A percentile compares a stretch with the other conserved stretches of the same genome.
Conservation (phyloP, 352 stramenopile species). For the Globisporangium nodosum region DNA sequence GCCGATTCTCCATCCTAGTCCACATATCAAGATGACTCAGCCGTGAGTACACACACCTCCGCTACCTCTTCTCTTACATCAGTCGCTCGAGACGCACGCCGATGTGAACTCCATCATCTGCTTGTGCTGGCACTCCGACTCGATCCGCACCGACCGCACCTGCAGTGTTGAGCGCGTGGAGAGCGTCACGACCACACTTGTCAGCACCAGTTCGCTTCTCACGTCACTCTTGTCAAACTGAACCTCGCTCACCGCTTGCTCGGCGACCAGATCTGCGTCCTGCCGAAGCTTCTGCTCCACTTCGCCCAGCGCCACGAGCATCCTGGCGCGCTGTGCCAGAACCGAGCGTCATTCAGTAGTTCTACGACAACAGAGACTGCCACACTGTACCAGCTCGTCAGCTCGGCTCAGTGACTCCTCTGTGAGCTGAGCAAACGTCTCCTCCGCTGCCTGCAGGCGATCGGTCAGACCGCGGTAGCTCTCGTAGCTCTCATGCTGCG, state of each 20-base stretch:
- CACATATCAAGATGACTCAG: background rate
- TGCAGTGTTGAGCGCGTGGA: background rate
- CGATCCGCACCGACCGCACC: constrained; percentile 19
- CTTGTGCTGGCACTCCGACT: constrained; percentile 15
- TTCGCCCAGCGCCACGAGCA: constrained; percentile 28
- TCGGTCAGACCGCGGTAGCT: constrained; percentile 23
- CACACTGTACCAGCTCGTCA: constrained; percentile 41
- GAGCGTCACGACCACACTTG: background rate
- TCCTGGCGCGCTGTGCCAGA: constrained; percentile 18
- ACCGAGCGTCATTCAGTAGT: background rate
- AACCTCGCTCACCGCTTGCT: constrained; percentile 23
- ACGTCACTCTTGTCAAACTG: background rate
- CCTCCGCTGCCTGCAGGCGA: constrained; percentile 34
- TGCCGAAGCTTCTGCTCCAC: constrained; percentile 33
- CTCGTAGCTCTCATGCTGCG: constrained; percentile 26
- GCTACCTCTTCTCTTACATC: background rate
- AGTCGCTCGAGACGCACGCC: constrained; percentile 1
- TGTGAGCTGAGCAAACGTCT: constrained; percentile 34
- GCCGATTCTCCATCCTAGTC: constrained; percentile 14
- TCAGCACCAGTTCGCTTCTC: background rate
- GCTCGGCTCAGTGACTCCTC: constrained; percentile 23
- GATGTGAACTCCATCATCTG: constrained; percentile 18
- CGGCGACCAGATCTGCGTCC: constrained; percentile 26
- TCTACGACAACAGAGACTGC: too few relatives aligned
- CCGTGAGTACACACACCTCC: background rate